Conservation (phyloP, 371 early-diverging fungal genomes). For the Nematocida minor region DNA sequence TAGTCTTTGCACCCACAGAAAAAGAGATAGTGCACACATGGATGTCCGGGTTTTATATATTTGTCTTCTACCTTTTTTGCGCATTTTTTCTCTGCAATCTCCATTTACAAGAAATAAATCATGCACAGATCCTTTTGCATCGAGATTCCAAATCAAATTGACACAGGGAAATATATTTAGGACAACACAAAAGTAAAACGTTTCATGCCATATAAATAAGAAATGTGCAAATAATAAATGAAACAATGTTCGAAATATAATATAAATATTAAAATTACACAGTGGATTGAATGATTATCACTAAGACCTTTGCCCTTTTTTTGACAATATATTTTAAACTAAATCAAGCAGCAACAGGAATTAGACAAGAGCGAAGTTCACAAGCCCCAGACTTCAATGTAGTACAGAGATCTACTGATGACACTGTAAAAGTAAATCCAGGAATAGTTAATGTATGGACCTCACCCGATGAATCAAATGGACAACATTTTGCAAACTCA, state of each 20-base stretch:
- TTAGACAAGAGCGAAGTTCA: no score
- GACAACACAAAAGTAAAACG: not conserved
- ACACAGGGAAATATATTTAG: not conserved
- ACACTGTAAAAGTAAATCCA: slow-evolving; percentile 6
- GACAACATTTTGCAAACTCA: not conserved
- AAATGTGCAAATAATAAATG: not conserved
- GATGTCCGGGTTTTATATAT: not conserved
- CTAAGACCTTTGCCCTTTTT: not conserved
- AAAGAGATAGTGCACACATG: not conserved
- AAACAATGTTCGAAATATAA: slow-evolving; percentile 38
- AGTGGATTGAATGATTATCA: slow-evolving; percentile 4
- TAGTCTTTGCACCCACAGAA: not conserved
- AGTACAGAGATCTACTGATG: no score
- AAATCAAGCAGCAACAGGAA: not conserved
- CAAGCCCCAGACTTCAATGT: no score
- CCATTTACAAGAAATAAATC: no score
- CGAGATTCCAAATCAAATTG: not conserved
- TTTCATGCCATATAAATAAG: not conserved
- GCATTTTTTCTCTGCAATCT: not conserved
- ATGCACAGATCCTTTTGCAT: no score
- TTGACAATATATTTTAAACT: not conserved
- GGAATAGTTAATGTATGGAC: not conserved
- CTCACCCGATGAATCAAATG: slow-evolving; percentile 16
- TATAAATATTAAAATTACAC: slow-evolving; percentile 33
- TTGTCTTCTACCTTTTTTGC: not conserved